Base-by-base conservation (phyloP, 106 monocot genomes). In the Alisma plantagoaquatica region DNA sequence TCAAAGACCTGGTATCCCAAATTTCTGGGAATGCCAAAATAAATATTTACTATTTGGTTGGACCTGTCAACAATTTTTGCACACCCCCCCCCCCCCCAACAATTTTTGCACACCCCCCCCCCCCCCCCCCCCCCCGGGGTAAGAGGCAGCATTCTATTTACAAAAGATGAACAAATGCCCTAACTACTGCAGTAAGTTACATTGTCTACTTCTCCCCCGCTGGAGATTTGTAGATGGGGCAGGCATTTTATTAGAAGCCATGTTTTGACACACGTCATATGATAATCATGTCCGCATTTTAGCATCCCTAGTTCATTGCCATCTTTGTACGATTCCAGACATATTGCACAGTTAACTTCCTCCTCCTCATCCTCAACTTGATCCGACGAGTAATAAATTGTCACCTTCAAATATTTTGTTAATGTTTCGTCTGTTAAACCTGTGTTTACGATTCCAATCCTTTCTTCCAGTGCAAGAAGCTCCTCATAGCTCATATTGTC, bases 401-500 rank as follows among this genome's bases (percentile, higher is more conserved):
- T 59, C 54, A 54, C 56, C 6, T 42, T 56, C 66, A 86, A 55
- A 53, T 77, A 77, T 23, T 41, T 59, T 8, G 60, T 28, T n/a
- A 86, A 43, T 32, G 44, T 54, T 0, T 70, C 70, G 46, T 80
- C 76, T 29, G 70, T 56, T 41, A 86, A 56, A 9, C 85, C 85
- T 7, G 70, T 76, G 65, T 30, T 73, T 28, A 80, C 85, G 60
- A 57, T 56, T 6, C 85, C 85, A 21, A 86, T 86, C 16, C 80
- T 80, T 53, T 86, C 85, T 54, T 70, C 76, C 62, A 86, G 47
- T 47, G 61, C 85, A 66, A 86, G 76, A 38, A 86, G 61, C 47
- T 86, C 85, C 85, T 86, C 79, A 58, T 80, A 80, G 41, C 57
- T 80, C 79, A n/a, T n/a, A n/a, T n/a, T n/a, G n/a, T n/a, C n/a